A percentile compares a stretch with the other conserved stretches of the same genome.
These are phyloP conservation scores for Sugiyamaella boreocaroliniensis DNA, from an alignment of 805 yeast genomes.

Conservation along the genomic window DNA sequence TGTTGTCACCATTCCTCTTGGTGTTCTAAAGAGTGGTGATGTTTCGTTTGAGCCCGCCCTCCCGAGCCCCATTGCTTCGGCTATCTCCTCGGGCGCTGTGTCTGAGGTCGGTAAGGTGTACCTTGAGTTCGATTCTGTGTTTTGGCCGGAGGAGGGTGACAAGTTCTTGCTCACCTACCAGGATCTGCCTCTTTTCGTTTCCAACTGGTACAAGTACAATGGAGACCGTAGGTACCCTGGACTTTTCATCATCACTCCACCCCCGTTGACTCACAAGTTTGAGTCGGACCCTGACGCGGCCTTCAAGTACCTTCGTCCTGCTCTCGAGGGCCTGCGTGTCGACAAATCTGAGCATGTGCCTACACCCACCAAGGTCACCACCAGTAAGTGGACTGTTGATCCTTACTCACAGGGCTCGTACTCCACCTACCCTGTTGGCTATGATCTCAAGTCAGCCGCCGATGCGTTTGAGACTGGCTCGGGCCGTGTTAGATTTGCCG, in stretches of 20 bases:
- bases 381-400: constrained; percentile 64
- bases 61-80: constrained; percentile 33
- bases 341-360: constrained; percentile 29
- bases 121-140: constrained; percentile 54
- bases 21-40: constrained; percentile 45
- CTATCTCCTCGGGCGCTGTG: constrained; percentile 47
- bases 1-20: constrained; percentile 73
- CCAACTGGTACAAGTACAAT: constrained; percentile 47
- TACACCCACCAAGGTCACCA: constrained; percentile 35
- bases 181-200: constrained; percentile 51
- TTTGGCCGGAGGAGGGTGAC: constrained; percentile 52
- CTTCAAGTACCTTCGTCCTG: constrained; percentile 55
- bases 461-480: constrained; percentile 51
- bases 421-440: constrained; percentile 39
- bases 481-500: constrained; percentile 70
- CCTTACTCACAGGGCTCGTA: constrained; percentile 72
- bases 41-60: constrained; percentile 52
- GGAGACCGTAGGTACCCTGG: constrained; percentile 39
- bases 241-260: constrained; percentile 59
- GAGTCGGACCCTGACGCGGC: constrained; percentile 46
- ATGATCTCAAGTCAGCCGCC: constrained; percentile 8
- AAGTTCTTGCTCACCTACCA: constrained; percentile 42
- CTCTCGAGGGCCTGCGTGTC: constrained; percentile 28
- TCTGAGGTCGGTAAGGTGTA: constrained; percentile 71
- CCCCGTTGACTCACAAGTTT: constrained; percentile 57